Evolutionary conservation across 139 green algal species (phyloP).

Genomic region (Auxenochlorella protothecoides): DNA sequence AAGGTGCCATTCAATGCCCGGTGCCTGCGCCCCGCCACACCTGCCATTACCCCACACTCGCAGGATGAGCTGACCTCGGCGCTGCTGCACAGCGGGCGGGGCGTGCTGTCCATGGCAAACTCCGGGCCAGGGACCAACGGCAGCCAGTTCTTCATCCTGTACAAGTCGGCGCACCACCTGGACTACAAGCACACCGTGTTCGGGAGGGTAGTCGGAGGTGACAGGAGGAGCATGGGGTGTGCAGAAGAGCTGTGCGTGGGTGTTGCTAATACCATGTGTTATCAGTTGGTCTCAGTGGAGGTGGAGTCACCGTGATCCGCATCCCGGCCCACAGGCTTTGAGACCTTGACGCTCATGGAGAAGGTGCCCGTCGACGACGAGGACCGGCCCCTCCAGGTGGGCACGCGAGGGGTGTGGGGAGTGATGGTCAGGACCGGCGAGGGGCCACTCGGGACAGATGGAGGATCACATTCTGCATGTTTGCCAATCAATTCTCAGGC

Average conservation of each 20-base stretch:
- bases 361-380: slow-evolving; percentile 63
- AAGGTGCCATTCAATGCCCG: no score
- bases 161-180: slow-evolving; percentile 78
- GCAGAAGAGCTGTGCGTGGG: not conserved
- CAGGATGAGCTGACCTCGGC: slow-evolving; percentile 59
- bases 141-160: slow-evolving; percentile 76
- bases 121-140: slow-evolving; percentile 62
- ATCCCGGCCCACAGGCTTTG: slow-evolving; percentile 43
- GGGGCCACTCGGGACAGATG: not conserved
- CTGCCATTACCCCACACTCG: not conserved
- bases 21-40: not conserved
- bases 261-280: no score
- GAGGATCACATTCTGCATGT: not conserved
- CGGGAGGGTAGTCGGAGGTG: slow-evolving; percentile 67
- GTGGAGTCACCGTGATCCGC: not conserved
- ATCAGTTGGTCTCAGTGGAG: not conserved
- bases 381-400: slow-evolving; percentile 61
- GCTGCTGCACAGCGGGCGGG: slow-evolving; percentile 60
- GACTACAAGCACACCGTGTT: slow-evolving; percentile 93
- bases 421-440: slow-evolving; percentile 1
- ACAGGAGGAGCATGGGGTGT: not conserved
- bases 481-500: not conserved
- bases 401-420: slow-evolving; percentile 14
- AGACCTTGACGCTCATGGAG: slow-evolving; percentile 80
- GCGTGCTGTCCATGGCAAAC: slow-evolving; percentile 95